Base-by-base conservation (phyloP, 2,329 filamentous ascomycete species). In the Fusarium napiforme region DNA sequence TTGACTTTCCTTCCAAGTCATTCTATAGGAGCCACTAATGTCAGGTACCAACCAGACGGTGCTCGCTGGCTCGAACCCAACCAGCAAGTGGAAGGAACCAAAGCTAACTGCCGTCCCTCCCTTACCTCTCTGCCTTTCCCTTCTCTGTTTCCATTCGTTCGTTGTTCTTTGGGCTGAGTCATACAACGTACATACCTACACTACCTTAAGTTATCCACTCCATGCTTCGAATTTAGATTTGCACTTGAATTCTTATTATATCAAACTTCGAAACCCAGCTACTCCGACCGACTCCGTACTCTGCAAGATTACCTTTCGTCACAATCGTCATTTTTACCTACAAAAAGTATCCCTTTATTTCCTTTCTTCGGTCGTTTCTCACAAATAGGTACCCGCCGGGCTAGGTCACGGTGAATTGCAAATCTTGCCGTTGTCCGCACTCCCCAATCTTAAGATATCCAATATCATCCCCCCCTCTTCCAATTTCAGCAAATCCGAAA, bases 21-120 rank as follows among this genome's bases (percentile, higher is more conserved):
- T 71, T 67, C 52, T 62, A 67, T 56, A 40, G 40, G 65, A 70
- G 67, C 59, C 75, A 72, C 74, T 77, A 77, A 77, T 77, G 75
- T 67, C 45, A 77, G 74, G 74, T 77, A 77, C 73, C 71, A 71
- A 49, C 66, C 63, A 65, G 70, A 62, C 43, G 69, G 69, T 47
- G 59, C 71, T 74, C 56, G 45, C 53, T 62, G 55, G 58, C 69
- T 67, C 70, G 60, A 73, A 60, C 60, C 64, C 46, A 46, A 61
- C 59, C 39, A 64, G 36, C 62, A 61, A 58, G 53, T 66, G 59
- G 46, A 53, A 73, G 70, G 69, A 67, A 62, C 60, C 65, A 64
- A 62, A 68, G 47, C 53, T 42, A 55, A 63, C 65, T 60, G 62
- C 66, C 66, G 60, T 55, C 43, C 60, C 42, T 69, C 19, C 39